A percentile compares a stretch with the other conserved stretches of the same genome.
phyloP scores from a whole-genome alignment of 176 grass and related monocot species.

The Zea luxurians region DNA sequence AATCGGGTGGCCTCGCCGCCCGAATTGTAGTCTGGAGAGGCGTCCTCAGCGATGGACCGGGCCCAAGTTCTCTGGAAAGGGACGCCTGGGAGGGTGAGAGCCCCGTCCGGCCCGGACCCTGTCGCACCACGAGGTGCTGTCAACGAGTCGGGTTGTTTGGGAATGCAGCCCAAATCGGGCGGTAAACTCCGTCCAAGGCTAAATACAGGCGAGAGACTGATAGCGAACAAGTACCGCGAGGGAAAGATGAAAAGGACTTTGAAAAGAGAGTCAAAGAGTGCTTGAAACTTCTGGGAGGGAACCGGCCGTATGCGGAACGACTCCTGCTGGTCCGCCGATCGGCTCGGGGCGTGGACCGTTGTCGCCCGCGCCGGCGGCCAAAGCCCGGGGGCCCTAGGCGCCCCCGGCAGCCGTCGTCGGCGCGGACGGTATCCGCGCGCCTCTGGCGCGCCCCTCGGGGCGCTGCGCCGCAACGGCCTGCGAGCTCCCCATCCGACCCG shows the following conservation, averaged over 20 bases:
- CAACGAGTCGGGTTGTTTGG: conserved; percentile 56
- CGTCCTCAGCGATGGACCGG: no score
- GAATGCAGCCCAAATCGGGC: conserved; percentile 44
- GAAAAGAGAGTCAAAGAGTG: conserved; percentile 77
- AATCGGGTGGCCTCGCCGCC: no score
- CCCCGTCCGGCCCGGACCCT: conserved; percentile 53
- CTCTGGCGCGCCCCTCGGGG: no score
- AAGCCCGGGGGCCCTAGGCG: no score
- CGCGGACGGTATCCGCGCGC: no score
- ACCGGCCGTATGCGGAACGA: conserved; percentile 17
- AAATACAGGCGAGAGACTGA: conserved; percentile 62
- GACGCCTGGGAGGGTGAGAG: conserved; percentile 55
- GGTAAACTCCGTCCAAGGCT: conserved; percentile 61
- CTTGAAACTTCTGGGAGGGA: conserved; percentile 45
- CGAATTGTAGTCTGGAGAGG: no score
- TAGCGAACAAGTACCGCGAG: conserved; percentile 28
- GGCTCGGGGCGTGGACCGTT: neutral
- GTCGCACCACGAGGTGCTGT: conserved; percentile 47
- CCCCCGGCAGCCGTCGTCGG: no score
- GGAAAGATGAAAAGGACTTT: conserved; percentile 78
- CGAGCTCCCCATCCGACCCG: conserved; percentile 60
- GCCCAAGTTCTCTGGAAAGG: conserved; percentile 50
- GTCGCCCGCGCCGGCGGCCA: no score
- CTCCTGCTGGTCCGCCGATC: neutral
- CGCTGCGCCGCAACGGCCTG: neutral